Evolutionary conservation across 768 basidiomycete genomes (phyloP).

Genomic region (Tricholoma hemisulphureum): DNA sequence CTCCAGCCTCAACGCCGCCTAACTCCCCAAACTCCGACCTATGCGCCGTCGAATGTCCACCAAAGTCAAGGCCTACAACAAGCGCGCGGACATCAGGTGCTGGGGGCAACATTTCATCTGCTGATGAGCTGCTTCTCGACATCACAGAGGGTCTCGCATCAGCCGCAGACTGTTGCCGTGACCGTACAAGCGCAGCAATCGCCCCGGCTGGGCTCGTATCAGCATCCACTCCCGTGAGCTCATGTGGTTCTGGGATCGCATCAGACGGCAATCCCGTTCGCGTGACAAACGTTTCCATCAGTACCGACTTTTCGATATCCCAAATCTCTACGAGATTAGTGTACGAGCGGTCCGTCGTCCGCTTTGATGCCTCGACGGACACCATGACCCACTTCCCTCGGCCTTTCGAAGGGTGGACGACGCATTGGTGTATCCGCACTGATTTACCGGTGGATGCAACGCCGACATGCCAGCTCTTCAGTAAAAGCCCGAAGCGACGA

Average conservation of each 20-base stretch:
- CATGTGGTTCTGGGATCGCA: constrained; percentile 52
- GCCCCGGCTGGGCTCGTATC: constrained; percentile 68
- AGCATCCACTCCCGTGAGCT: constrained; percentile 50
- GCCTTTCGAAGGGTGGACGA: constrained; percentile 83
- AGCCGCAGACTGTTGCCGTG: constrained; percentile 44
- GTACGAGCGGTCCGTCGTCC: constrained; percentile 39
- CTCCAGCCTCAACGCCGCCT: constrained; percentile 34
- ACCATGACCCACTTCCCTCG: constrained; percentile 91
- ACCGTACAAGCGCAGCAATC: constrained; percentile 77
- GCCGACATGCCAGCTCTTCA: constrained; percentile 85
- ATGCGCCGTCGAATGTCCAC: constrained; percentile 57
- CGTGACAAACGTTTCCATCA: constrained; percentile 80
- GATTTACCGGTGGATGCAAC: constrained; percentile 49
- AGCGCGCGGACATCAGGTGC: constrained; percentile 69
- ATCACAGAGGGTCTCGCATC: constrained; percentile 3
- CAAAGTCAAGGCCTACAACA: constrained; percentile 74
- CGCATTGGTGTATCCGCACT: constrained; percentile 68
- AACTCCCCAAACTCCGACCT: constrained; percentile 50
- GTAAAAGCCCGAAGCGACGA: constrained; percentile 83
- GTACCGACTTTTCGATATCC: constrained; percentile 80
- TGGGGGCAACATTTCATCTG: constrained; percentile 42
- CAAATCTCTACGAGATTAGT: constrained; percentile 78
- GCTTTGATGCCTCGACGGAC: constrained; percentile 58
- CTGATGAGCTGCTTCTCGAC: constrained; percentile 28
- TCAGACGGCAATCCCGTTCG: constrained; percentile 48